phyloP scores from a whole-genome alignment of 495 filamentous ascomycete species.

The Neurospora discreta region DNA sequence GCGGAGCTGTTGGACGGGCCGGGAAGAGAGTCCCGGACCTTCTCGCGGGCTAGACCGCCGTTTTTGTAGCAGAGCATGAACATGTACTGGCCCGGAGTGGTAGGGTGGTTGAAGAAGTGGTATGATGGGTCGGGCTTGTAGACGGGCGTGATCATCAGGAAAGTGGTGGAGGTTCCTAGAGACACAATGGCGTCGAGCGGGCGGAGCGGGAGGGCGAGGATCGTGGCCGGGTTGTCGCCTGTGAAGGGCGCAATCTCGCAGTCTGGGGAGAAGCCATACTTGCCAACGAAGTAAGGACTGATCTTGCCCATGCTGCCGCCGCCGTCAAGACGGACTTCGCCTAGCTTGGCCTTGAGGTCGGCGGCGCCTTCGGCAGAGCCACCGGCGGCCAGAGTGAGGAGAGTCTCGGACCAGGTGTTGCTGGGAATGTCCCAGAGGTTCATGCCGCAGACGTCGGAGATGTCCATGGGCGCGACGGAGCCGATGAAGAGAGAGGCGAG shows the following conservation, averaged over 20 bases:
- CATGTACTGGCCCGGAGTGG: constrained; percentile 75
- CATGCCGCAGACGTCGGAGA: constrained; percentile 92
- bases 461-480: constrained; percentile 76
- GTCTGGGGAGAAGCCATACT: constrained; percentile 64
- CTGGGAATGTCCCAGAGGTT: constrained; percentile 86
- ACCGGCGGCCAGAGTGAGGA: constrained; percentile 70
- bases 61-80: constrained; percentile 99
- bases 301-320: constrained; percentile 67
- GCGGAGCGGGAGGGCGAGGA: constrained; percentile 76
- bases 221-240: constrained; percentile 92
- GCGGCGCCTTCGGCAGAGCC: constrained; percentile 43
- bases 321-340: constrained; percentile 66
- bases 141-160: constrained; percentile 86
- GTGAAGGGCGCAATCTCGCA: constrained; percentile 80
- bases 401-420: constrained; percentile 57
- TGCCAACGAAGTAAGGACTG: constrained; percentile 59
- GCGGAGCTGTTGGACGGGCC: constrained; percentile 17
- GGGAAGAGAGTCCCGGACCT: constrained; percentile 59
- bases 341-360: constrained; percentile 68
- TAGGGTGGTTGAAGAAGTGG: constrained; percentile 85
- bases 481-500: constrained; percentile 87
- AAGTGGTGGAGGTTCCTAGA: constrained; percentile 89
- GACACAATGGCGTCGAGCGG: constrained; percentile 87
- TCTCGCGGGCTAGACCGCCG: constrained; percentile 83
- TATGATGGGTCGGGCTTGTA: constrained; percentile 81